Evolutionary conservation across 805 yeast genomes (phyloP).

Genomic region (Starmerella stigmatis): DNA sequence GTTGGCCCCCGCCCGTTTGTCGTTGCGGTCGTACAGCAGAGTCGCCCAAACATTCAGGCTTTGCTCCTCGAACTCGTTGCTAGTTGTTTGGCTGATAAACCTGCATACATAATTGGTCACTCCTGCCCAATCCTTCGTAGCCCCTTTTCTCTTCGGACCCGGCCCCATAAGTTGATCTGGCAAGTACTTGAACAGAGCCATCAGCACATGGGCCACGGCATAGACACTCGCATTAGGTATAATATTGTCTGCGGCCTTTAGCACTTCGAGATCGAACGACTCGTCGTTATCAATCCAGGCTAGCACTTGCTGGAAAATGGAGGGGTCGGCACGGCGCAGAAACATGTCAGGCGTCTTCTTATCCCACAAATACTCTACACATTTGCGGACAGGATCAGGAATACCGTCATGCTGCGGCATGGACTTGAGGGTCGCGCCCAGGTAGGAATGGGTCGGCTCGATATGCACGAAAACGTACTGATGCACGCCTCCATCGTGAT

Average conservation of each 20-base stretch:
- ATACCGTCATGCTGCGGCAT: slow-evolving; percentile 20
- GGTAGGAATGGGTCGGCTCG: slow-evolving; percentile 27
- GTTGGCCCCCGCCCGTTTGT: slow-evolving; percentile 14
- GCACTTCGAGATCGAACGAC: slow-evolving; percentile 27
- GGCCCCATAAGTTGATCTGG: slow-evolving; percentile 21
- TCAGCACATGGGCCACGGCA: slow-evolving; percentile 31
- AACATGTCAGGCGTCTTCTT: slow-evolving; percentile 24
- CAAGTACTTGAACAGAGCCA: slow-evolving; percentile 16
- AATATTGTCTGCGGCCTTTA: slow-evolving; percentile 26
- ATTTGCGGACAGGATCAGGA: slow-evolving; percentile 31
- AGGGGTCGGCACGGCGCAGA: slow-evolving; percentile 21
- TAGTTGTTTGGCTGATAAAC: slow-evolving; percentile 8
- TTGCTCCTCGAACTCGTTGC: slow-evolving; percentile 2
- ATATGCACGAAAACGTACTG: slow-evolving; percentile 23
- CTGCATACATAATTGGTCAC: slow-evolving; percentile 7
- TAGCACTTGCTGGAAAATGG: slow-evolving; percentile 25
- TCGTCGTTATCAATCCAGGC: slow-evolving; percentile 31
- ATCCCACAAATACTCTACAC: slow-evolving; percentile 31
- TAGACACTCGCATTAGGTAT: slow-evolving; percentile 34
- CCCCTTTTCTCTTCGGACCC: slow-evolving; percentile 4
- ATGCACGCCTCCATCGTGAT: slow-evolving; percentile 11
- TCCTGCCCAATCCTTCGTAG: background rate
- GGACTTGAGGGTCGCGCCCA: slow-evolving; percentile 28
- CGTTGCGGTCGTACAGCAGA: slow-evolving; percentile 17
- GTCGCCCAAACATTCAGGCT: slow-evolving; percentile 17